Evolutionary conservation across 441 rosid genomes (phyloP), one percentile per base, ranked within the genome.

Genomic region (Capsella rubella): DNA sequence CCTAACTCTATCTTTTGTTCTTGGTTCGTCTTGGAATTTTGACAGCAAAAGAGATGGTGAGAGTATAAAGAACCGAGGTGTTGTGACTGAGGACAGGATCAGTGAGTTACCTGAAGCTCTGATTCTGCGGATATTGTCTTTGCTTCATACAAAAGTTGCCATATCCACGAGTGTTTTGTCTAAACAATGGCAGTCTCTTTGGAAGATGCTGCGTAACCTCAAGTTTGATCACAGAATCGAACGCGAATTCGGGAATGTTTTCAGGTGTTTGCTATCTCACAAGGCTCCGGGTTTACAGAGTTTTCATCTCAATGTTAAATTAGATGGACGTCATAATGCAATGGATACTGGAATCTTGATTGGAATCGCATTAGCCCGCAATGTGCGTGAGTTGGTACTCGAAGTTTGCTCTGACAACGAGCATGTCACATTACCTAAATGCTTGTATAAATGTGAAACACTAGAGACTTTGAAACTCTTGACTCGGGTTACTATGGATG

Each of bases 281-380:
- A 50, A 39, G 6, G 29, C 68, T 61, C 51, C 50, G 1, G 50
- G 25, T 21, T 8, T 71, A 55, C 50, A 71, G 52, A 50, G 68
- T 37, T 43, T 71, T 1, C 67, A 61, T 11, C 68, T 60, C 18
- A 12, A 6, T 3, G 2, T 56, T 45, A 10, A 15, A 8, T 28
- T n/a, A 53, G 16, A 14, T 53, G 2, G 3, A 27, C 13, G 37
- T 34, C 6, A n/a, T 13, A 53, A 8, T 13, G 35, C 9, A 53
- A 8, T 3, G 1, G 58, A 53, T 13, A 53, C 2, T 28, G 10
- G 10, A 53, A 13, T 28, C 10, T 28, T 53, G 16, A 28, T 32
- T 45, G 73, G 46, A 5, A 45, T 58, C 25, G 67, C 67, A 35
- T 32, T 46, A 3, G 12, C 13, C 21, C 49, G n/a, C 16, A 62